Evolutionary conservation across 306 rosid species (phyloP), one percentile per base, ranked within the genome.

Genomic region (Abrus pulchellus): DNA sequence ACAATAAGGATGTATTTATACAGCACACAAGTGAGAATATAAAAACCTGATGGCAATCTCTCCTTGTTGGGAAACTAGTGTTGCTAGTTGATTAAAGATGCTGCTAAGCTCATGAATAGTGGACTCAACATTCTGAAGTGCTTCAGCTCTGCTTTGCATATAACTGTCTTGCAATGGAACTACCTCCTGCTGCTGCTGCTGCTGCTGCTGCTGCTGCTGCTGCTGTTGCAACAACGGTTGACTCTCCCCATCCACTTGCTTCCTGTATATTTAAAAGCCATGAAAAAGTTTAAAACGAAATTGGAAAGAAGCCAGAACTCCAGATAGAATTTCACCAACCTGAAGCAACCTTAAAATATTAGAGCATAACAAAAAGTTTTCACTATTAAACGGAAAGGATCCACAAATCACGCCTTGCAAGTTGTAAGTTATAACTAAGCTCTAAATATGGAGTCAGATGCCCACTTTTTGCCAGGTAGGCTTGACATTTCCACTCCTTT

Each of bases 121-220:
- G 80, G 98, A 96, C 85, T 96, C 98, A 34, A 92, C 97, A 85
- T 93, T 96, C 82, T 93, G 99, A 85, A 96, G 91, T 74, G 99
- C 97, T 85, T 93, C 98, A 82, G 98, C 92, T 82, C 98, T 85
- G 91, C 97, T 96, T 86, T 96, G 99, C 97, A 93, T 93, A 91
- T 88, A 93, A 79, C 85, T 88, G 68, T 93, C 99, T 88, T 93
- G 99, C 86, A 92, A 86, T 0, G 98, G 97, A 83, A 90, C 97
- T 84, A 89, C n/a, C 83, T 91, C 86, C 61, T 94, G 91, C 63
- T 90, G 97, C 12, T 91, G 93, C 36, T 82, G 93, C 36, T 82
- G 84, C 47, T 89, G 86, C 27, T 85, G 88, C 79, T 85, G 91
- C 72, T 91, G 93, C 36, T 82, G 93, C 36, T 82, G 84, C 47